phyloP scores from a whole-genome alignment of 106 monocot species.

The Alisma plantagoaquatica region DNA sequence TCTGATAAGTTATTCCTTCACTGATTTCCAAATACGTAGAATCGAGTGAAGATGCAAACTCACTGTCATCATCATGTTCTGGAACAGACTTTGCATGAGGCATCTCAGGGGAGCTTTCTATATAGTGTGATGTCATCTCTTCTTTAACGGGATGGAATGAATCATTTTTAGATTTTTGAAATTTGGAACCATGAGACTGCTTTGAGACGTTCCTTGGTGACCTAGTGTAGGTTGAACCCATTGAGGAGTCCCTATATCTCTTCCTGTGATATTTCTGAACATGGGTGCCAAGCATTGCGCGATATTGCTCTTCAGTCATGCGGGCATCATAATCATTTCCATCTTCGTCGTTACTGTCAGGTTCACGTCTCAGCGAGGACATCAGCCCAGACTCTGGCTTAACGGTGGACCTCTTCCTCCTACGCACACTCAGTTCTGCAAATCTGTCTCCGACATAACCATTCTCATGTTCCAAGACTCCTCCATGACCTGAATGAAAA shows the following conservation, averaged over 20 bases:
- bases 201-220: constrained; percentile 20
- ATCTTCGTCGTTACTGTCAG: constrained; percentile 40
- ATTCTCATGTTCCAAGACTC: constrained; percentile 39
- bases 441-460: constrained; percentile 26
- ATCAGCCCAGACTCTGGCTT: constrained; percentile 30
- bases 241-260: constrained; percentile 29
- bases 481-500: constrained; percentile 32
- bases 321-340: too few species aligned
- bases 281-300: too few species aligned
- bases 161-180: constrained; percentile 21
- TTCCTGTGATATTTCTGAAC: too few species aligned
- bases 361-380: constrained; percentile 31
- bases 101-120: constrained; percentile 36
- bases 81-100: constrained; percentile 28
- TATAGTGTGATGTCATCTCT: constrained; percentile 18
- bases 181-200: constrained; percentile 23
- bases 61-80: constrained; percentile 33
- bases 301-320: too few species aligned
- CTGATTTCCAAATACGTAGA: constrained; percentile 81
- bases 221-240: constrained; percentile 14
- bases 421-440: constrained; percentile 13
- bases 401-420: constrained; percentile 29
- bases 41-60: constrained; percentile 32
- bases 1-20: constrained; percentile 60
- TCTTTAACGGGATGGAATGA: constrained; percentile 32